A percentile compares a stretch with the other conserved stretches of the same genome.
Evolutionary conservation across 306 rosid species (phyloP).

Genomic region (Dryas octopetala): DNA sequence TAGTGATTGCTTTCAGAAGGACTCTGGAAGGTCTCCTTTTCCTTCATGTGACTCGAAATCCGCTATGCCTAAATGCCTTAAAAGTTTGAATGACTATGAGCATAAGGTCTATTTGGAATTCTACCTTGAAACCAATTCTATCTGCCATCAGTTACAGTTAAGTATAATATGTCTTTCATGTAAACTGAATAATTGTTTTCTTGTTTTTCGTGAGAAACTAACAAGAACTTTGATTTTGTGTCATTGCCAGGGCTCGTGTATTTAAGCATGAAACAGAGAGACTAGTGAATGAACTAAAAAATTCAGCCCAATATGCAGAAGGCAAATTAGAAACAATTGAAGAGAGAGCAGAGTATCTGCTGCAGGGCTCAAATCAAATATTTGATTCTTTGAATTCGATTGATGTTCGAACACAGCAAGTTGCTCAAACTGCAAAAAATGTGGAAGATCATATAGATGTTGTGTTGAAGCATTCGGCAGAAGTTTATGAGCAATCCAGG

Average conservation of each 20-base stretch:
- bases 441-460: conserved; percentile 51
- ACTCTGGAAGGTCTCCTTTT: conserved; percentile 63
- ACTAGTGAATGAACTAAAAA: conserved; percentile 70
- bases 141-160: conserved; percentile 84
- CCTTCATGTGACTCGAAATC: conserved; percentile 59
- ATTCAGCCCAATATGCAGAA: conserved; percentile 65
- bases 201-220: not conserved
- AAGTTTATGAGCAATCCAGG: conserved; percentile 61
- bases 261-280: conserved; percentile 77
- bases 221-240: not conserved
- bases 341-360: conserved; percentile 47
- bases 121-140: conserved; percentile 81
- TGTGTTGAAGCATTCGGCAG: conserved; percentile 51
- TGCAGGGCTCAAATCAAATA: conserved; percentile 48
- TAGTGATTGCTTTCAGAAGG: conserved; percentile 85
- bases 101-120: conserved; percentile 75
- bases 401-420: conserved; percentile 44
- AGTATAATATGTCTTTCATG: conserved; percentile 29
- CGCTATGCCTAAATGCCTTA: conserved; percentile 48
- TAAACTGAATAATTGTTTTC: not conserved
- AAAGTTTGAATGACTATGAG: conserved; percentile 48
- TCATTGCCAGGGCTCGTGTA: conserved; percentile 46
- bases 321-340: conserved; percentile 57
- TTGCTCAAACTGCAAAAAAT: conserved; percentile 44
- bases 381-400: conserved; percentile 50